A percentile compares a stretch with the other conserved stretches of the same genome.
Evolutionary conservation across 192 early-diverging fungal genomes (phyloP).

Genomic region (Fimicolochytrium jonesii): DNA sequence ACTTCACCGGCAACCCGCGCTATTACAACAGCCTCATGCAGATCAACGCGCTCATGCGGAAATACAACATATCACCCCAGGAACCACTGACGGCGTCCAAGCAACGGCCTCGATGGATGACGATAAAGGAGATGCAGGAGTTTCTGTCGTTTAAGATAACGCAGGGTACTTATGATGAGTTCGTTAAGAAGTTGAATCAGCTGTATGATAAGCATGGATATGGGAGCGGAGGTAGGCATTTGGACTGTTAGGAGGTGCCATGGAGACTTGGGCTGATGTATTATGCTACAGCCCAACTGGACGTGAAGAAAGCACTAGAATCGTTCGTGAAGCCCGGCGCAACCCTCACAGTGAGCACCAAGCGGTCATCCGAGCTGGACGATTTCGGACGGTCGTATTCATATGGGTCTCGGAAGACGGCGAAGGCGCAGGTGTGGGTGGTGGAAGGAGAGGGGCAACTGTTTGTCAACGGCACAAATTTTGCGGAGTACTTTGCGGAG

Average conservation of each 20-base stretch:
- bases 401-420: slow-evolving; percentile 75
- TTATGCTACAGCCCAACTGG: no score
- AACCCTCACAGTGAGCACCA: slow-evolving; percentile 4
- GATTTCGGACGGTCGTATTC: slow-evolving; percentile 70
- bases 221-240: no score
- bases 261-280: no score
- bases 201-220: no score
- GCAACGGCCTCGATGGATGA: slow-evolving; percentile 22
- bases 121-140: slow-evolving; percentile 24
- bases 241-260: no score
- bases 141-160: slow-evolving; percentile 26
- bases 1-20: slow-evolving; percentile 81
- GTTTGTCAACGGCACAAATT: slow-evolving; percentile 72
- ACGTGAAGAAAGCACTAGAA: slow-evolving; percentile 14
- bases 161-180: slow-evolving; percentile 24
- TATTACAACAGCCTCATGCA: slow-evolving; percentile 73
- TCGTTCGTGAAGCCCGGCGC: slow-evolving; percentile 30
- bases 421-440: slow-evolving; percentile 70
- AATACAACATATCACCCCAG: slow-evolving; percentile 27
- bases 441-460: slow-evolving; percentile 57
- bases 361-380: slow-evolving; percentile 42
- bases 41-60: slow-evolving; percentile 53
- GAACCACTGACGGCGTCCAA: slow-evolving; percentile 24
- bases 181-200: slow-evolving; percentile 43
- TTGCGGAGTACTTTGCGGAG: slow-evolving; percentile 72